These are phyloP conservation scores for Murraya koenigii DNA, from an alignment of 345 rosid species.

Conservation along the genomic window DNA sequence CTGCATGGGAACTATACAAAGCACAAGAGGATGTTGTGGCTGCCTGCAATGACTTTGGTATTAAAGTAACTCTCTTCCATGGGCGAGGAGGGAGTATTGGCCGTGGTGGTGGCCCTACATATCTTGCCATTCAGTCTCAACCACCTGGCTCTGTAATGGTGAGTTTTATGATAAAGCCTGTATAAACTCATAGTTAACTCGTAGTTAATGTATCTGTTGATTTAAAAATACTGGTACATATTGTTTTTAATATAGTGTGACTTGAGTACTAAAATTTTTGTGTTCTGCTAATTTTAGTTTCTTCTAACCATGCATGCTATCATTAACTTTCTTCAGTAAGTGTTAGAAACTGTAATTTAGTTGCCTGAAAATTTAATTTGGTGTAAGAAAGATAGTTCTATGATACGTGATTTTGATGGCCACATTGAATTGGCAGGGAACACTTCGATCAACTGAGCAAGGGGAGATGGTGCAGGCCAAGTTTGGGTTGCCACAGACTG, in stretches of 20 bases:
- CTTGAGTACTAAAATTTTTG: background rate
- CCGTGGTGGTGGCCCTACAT: slow-evolving; percentile 98
- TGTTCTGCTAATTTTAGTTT: background rate
- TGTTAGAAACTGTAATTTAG: background rate
- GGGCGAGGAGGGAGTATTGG: slow-evolving; percentile 99
- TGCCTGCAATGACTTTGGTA: slow-evolving; percentile 83
- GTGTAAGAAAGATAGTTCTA: background rate
- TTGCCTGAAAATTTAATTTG: background rate
- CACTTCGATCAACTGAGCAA: slow-evolving; percentile 95
- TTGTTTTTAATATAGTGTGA: background rate
- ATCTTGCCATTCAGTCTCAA: slow-evolving; percentile 96
- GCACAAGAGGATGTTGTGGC: slow-evolving; percentile 99
- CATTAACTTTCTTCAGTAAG: slow-evolving; percentile 1
- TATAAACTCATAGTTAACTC: background rate
- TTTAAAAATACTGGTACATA: background rate
- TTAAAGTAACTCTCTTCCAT: slow-evolving; percentile 90
- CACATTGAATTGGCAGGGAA: slow-evolving; percentile 52
- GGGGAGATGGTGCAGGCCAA: slow-evolving; percentile 99
- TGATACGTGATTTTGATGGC: slow-evolving; percentile 1
- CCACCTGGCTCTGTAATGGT: slow-evolving; percentile 99
- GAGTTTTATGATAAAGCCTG: slow-evolving; percentile 22
- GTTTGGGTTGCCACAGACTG: slow-evolving; percentile 89
- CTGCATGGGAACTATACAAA: slow-evolving; percentile 99
- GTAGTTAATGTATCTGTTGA: background rate
- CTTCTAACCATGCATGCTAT: background rate